Base-by-base conservation (phyloP, 2,329 filamentous ascomycete species). In the Alternaria angustiovoidea region DNA sequence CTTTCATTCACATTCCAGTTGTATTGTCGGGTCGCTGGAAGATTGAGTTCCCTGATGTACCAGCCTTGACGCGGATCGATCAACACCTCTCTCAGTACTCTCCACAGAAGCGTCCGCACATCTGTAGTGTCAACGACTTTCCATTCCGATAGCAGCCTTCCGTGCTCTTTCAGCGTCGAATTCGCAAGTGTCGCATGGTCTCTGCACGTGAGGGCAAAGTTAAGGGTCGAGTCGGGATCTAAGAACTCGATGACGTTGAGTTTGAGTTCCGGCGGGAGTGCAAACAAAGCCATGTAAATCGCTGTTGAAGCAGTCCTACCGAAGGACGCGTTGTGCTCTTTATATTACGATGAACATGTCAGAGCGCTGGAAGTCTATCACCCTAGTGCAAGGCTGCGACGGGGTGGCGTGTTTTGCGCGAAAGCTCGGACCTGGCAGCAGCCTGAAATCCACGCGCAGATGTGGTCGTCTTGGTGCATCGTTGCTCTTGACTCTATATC, bases 11-110 rank as follows among this genome's bases (percentile, higher is more conserved):
- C 16, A 11, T 57, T 52, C 16, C 56, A 34, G 12, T 51, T 41
- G 6, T 51, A 46, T 20, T 43, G 46, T 11, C 62, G 57, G n/a
- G 18, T 32, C 7, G 12, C 14, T 4, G 62, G 60, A 16, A 70
- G 54, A 20, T 62, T 61, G 8, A 68, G 52, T 32, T 70, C 67
- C n/a, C 62, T 61, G 2, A 64, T 61, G 32, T 67, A 65, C 61
- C 61, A 64, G 5, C 57, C 65, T 20, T 57, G 59, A 7, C 52
- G 49, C 18, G 60, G 64, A 30, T 68, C 52, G 14, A 44, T 39
- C 3, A 68, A 20, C 1, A 68, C 54, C 9, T 65, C 61, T 26
- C 41, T 64, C 11, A 63, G 16, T 8, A 54, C 39, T 9, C 49
- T 32, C 62, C 62, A 69, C 2, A 66, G 48, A 7, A 61, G 7